Conservation (phyloP, 225 moss, liverwort and hornwort genomes). For the Marchantia polymorpha region DNA sequence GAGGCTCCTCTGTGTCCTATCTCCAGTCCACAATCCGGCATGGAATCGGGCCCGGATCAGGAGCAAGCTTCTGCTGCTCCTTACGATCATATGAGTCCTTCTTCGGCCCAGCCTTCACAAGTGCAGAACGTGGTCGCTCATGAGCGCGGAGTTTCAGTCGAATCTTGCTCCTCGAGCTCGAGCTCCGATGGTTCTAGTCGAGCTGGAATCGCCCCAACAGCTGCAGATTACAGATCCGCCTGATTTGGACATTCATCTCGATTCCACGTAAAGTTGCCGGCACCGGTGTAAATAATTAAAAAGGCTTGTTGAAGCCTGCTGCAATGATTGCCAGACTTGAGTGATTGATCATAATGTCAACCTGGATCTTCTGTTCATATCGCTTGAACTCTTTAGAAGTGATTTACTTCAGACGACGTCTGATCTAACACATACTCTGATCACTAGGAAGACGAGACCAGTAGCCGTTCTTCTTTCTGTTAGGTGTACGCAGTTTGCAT, state of each 20-base stretch:
- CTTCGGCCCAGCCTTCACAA: neutral
- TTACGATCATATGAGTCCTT: neutral
- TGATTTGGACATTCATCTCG: neutral
- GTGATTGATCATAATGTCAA: too few relatives aligned
- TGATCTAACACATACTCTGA: too few relatives aligned
- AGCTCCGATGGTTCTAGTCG: slow-evolving; percentile 8
- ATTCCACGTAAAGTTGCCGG: too few relatives aligned
- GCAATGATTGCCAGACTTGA: too few relatives aligned
- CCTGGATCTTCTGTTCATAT: too few relatives aligned
- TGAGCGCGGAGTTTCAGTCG: neutral
- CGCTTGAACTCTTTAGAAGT: too few relatives aligned
- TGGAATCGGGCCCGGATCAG: neutral
- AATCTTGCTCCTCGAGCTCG: neutral
- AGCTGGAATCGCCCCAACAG: neutral
- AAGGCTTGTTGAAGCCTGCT: too few relatives aligned
- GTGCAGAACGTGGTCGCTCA: neutral
- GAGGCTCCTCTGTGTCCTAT: slow-evolving; percentile 3
- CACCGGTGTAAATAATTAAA: too few relatives aligned
- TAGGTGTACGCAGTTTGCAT: too few relatives aligned
- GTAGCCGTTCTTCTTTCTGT: too few relatives aligned
- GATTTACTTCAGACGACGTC: too few relatives aligned
- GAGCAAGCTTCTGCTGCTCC: neutral
- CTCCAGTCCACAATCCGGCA: neutral
- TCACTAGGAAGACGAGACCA: too few relatives aligned
- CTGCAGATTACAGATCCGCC: slow-evolving; percentile 8